Conservation (phyloP, 495 filamentous ascomycete species). For the Trichoderma orchidacearum region DNA sequence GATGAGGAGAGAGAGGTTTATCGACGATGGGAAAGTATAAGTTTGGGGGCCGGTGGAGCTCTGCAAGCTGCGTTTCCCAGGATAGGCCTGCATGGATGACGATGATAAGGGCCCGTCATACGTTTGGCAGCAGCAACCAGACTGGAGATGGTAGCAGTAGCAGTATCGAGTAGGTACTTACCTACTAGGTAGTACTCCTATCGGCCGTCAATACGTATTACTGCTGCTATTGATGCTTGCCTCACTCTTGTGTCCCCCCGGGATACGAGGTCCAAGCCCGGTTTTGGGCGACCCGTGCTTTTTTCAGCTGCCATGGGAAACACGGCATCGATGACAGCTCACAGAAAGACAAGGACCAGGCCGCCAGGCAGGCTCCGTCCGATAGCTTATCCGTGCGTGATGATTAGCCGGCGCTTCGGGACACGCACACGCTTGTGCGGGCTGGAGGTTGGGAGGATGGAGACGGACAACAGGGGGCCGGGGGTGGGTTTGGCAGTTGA, state of each 20-base stretch:
- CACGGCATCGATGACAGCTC: neutral
- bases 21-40: neutral
- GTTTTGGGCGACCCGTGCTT: neutral
- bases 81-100: too few species aligned
- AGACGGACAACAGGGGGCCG: too few species aligned
- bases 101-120: too few species aligned
- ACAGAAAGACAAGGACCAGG: neutral
- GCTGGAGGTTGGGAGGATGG: neutral
- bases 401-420: neutral
- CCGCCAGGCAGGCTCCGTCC: neutral
- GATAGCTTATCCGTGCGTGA: neutral
- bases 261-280: neutral
- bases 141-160: neutral
- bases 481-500: too few species aligned
- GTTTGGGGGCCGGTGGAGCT: neutral
- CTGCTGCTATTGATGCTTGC: neutral
- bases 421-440: neutral
- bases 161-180: too few species aligned
- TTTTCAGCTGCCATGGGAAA: neutral
- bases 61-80: too few species aligned
- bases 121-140: too few species aligned
- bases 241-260: too few species aligned
- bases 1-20: neutral
- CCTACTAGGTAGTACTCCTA: neutral
- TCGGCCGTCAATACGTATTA: too few species aligned